Evolutionary conservation across 148 eudicot genomes (phyloP).

Genomic region (Rhododendron williamsianum): DNA sequence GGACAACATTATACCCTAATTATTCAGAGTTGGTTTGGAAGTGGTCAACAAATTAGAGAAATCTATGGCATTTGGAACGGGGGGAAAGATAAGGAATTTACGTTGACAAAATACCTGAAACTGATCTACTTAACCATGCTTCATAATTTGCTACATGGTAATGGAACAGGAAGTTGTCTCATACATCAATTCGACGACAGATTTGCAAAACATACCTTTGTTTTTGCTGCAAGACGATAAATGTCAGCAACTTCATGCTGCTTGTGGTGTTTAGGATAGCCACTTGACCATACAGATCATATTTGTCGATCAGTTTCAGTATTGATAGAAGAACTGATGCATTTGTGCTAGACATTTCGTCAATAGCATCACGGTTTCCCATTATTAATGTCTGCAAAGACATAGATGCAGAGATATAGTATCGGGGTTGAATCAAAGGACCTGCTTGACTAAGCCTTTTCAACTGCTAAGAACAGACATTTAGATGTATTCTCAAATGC

Average conservation of each 20-base stretch:
- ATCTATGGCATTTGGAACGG: background rate
- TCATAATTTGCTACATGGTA: background rate
- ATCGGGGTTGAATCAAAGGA: background rate
- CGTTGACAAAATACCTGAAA: background rate
- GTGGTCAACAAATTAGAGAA: background rate
- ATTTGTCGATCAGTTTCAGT: slow-evolving; percentile 72
- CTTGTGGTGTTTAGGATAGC: slow-evolving; percentile 97
- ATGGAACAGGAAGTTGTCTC: background rate
- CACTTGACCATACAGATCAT: slow-evolving; percentile 93
- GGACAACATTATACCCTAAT: background rate
- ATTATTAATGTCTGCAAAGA: slow-evolving; percentile 73
- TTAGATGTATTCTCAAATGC: background rate
- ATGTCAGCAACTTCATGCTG: slow-evolving; percentile 84
- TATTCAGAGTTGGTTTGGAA: background rate
- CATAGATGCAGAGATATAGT: background rate
- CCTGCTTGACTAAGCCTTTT: slow-evolving; percentile 1
- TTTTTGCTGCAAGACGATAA: slow-evolving; percentile 82
- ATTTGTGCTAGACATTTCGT: slow-evolving; percentile 81
- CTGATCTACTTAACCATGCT: background rate
- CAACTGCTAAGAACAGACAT: background rate
- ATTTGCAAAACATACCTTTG: slow-evolving; percentile 45
- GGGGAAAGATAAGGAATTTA: background rate
- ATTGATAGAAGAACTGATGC: slow-evolving; percentile 78
- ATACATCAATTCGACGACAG: background rate
- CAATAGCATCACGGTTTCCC: slow-evolving; percentile 85